Conservation (phyloP, 495 filamentous ascomycete species). For the Rusavskia elegans region DNA sequence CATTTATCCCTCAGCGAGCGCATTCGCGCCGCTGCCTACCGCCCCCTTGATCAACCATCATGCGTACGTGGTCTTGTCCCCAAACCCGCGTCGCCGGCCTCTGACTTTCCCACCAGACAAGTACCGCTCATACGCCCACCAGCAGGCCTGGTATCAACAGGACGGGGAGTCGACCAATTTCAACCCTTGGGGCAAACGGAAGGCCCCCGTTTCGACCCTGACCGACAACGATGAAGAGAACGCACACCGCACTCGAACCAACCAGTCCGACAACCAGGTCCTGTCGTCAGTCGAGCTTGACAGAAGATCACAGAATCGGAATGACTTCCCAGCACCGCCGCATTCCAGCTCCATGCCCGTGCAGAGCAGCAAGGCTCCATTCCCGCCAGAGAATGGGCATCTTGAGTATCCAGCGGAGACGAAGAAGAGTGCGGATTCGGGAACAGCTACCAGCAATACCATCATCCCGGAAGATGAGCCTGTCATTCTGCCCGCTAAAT, state of each 20-base stretch:
- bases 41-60: not conserved
- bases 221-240: slow-evolving; percentile 5
- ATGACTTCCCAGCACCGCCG: not conserved
- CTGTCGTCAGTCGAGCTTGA: not conserved
- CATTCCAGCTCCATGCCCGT: slow-evolving; percentile 14
- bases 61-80: slow-evolving; percentile 7
- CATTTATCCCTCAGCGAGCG: too few relatives aligned
- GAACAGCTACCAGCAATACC: slow-evolving; percentile 1
- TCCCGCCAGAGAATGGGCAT: not conserved
- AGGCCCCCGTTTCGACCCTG: not conserved
- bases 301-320: not conserved
- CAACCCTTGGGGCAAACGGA: slow-evolving; percentile 30
- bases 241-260: not conserved
- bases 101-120: slow-evolving; percentile 21
- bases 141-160: slow-evolving; percentile 31
- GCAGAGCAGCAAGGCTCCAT: not conserved
- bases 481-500: not conserved
- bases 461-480: not conserved
- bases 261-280: slow-evolving; percentile 7
- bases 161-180: slow-evolving; percentile 23
- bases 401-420: not conserved
- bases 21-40: too few relatives aligned
- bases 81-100: not conserved
- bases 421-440: slow-evolving; percentile 10
- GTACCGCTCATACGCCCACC: slow-evolving; percentile 26